Percentiles rank a stretch among this genome's conserved stretches.
Conservation (phyloP, 176 grass and related monocot genomes). For the Aegilops umbellulata region DNA sequence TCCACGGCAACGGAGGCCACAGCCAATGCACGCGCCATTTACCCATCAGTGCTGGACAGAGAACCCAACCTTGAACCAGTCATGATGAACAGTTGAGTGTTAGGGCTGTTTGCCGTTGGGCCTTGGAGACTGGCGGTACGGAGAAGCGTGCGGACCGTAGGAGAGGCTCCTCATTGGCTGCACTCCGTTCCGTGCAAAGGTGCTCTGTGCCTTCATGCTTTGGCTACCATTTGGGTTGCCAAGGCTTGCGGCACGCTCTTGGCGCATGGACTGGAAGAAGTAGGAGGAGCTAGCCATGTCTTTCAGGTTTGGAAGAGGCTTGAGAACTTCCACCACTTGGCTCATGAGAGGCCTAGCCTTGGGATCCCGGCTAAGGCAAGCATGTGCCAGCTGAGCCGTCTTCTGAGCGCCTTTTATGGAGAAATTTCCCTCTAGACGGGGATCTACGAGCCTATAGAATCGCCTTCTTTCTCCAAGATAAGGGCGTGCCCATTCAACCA, state of each 20-base stretch:
- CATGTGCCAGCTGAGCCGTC: conserved; percentile 61
- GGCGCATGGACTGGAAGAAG: conserved; percentile 90
- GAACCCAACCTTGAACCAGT: no score
- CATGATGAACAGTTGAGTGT: background rate
- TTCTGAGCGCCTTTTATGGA: conserved; percentile 76
- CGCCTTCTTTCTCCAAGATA: conserved; percentile 65
- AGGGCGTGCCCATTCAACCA: conserved; percentile 79
- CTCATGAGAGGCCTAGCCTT: conserved; percentile 89
- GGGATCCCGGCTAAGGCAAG: conserved; percentile 68
- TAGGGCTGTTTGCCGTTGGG: conserved; percentile 51
- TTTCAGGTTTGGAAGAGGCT: conserved; percentile 86
- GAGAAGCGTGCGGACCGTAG: conserved; percentile 72
- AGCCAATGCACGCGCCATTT: no score
- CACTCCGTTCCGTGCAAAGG: conserved; percentile 56
- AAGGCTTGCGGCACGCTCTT: conserved; percentile 53
- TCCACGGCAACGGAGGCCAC: no score
- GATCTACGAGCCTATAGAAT: conserved; percentile 79
- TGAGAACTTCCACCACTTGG: conserved; percentile 90
- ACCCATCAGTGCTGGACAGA: no score
- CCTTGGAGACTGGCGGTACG: conserved; percentile 76
- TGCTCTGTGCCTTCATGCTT: conserved; percentile 68
- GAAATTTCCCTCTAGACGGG: conserved; percentile 69
- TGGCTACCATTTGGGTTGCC: conserved; percentile 41
- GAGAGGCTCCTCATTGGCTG: conserved; percentile 88
- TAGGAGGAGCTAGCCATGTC: conserved; percentile 82